Percentiles rank a stretch among this genome's conserved stretches.
Evolutionary conservation across 2,329 filamentous ascomycete species (phyloP).

Genomic region (Fusarium redolens): DNA sequence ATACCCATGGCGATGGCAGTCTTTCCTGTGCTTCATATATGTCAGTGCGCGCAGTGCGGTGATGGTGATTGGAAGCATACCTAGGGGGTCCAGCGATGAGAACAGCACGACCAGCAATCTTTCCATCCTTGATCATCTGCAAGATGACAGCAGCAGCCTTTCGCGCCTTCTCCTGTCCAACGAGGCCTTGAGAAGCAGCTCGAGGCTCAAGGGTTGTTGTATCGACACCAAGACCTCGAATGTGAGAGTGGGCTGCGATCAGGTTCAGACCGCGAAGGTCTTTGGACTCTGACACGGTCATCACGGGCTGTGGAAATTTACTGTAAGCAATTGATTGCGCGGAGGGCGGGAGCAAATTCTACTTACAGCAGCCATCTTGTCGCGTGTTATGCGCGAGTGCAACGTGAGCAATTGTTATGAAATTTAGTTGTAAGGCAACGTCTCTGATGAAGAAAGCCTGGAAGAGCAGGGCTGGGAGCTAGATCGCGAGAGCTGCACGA

Average conservation of each 20-base stretch:
- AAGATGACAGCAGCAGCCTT: slow-evolving; percentile 96
- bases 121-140: slow-evolving; percentile 99
- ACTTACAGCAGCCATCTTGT: slow-evolving; percentile 66
- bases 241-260: slow-evolving; percentile 98
- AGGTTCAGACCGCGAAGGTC: slow-evolving; percentile 97
- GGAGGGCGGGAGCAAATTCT: slow-evolving; percentile 9
- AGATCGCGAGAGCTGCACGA: slow-evolving; percentile 29
- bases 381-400: slow-evolving; percentile 35
- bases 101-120: slow-evolving; percentile 95
- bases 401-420: slow-evolving; percentile 10
- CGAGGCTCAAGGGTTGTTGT: slow-evolving; percentile 90
- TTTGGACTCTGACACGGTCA: slow-evolving; percentile 92
- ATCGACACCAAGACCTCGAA: slow-evolving; percentile 94
- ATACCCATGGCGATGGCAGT: slow-evolving; percentile 99
- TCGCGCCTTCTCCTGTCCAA: slow-evolving; percentile 95
- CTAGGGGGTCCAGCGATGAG: slow-evolving; percentile 94
- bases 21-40: slow-evolving; percentile 82
- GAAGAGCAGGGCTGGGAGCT: slow-evolving; percentile 31
- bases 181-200: slow-evolving; percentile 86
- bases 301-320: slow-evolving; percentile 60
- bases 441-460: slow-evolving; percentile 12
- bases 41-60: slow-evolving; percentile 30
- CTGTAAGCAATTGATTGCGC: slow-evolving; percentile 34
- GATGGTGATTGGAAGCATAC: slow-evolving; percentile 52
- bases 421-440: slow-evolving; percentile 27